Evolutionary conservation across 2,329 filamentous ascomycete genomes (phyloP).

Genomic region (Monosporascus sp.): DNA sequence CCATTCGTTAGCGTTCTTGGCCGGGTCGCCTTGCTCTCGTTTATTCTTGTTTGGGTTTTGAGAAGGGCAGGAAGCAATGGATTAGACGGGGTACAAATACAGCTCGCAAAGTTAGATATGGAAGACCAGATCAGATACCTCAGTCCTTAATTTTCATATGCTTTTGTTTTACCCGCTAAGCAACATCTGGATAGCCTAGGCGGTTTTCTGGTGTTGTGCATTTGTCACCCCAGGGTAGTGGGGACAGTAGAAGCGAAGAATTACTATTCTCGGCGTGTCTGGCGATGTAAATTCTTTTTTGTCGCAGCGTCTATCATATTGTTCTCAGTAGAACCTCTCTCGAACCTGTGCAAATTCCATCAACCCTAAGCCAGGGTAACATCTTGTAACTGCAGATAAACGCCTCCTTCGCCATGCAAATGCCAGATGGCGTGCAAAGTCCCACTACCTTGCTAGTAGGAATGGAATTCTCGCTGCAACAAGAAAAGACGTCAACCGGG

Average conservation of each 20-base stretch:
- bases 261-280: no score
- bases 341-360: constrained; percentile 5
- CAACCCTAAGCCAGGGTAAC: constrained; percentile 8
- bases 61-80: background rate
- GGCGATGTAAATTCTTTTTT: background rate
- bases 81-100: background rate
- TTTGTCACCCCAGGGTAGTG: no score
- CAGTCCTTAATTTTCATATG: background rate
- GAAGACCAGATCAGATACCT: background rate
- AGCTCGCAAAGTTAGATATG: background rate
- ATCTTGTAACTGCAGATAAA: constrained; percentile 13
- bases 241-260: no score
- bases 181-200: no score
- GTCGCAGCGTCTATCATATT: background rate
- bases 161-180: no score
- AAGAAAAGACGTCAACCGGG: no score
- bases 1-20: no score
- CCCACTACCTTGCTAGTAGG: no score
- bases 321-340: constrained; percentile 2
- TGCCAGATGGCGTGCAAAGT: constrained; percentile 14
- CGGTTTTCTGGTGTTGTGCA: no score
- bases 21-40: background rate
- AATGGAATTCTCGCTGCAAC: no score
- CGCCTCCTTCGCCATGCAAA: constrained; percentile 29
- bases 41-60: background rate